Percentiles rank a stretch among this genome's conserved stretches.
phyloP scores from a whole-genome alignment of 2,329 filamentous ascomycete species.

The Alternaria panax region DNA sequence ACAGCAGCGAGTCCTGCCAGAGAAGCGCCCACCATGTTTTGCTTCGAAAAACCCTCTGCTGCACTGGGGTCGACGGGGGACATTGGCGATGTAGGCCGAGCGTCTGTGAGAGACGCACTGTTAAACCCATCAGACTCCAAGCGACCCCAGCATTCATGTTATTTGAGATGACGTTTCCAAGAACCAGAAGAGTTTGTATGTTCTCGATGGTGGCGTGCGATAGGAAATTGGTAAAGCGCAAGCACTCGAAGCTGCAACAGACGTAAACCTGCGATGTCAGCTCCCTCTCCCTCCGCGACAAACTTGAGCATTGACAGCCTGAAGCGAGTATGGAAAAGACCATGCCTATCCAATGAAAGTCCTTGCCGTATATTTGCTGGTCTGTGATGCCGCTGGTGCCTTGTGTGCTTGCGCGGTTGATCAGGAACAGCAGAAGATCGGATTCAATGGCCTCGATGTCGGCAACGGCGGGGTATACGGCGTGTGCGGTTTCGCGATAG shows the following conservation, averaged over 20 bases:
- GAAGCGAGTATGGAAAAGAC: conserved; percentile 69
- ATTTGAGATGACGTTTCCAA: conserved; percentile 68
- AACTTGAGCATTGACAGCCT: conserved; percentile 66
- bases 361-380: conserved; percentile 64
- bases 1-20: conserved; percentile 70
- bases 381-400: conserved; percentile 57
- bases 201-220: conserved; percentile 68
- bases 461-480: conserved; percentile 67
- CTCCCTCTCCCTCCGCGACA: conserved; percentile 66
- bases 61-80: conserved; percentile 59
- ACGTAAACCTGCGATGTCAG: conserved; percentile 70
- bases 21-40: conserved; percentile 66
- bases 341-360: conserved; percentile 65
- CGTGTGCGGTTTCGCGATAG: conserved; percentile 65
- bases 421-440: conserved; percentile 62
- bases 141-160: conserved; percentile 71
- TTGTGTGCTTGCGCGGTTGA: conserved; percentile 57
- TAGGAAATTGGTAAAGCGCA: conserved; percentile 69
- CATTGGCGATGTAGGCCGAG: conserved; percentile 67
- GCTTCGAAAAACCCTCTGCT: conserved; percentile 51
- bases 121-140: conserved; percentile 67
- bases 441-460: conserved; percentile 64
- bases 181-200: conserved; percentile 68
- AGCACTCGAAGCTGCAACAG: conserved; percentile 70
- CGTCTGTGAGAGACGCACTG: conserved; percentile 66